These are phyloP conservation scores for Saxophila tyrrhenica DNA, from an alignment of 495 filamentous ascomycete genomes.

Conservation along the genomic window DNA sequence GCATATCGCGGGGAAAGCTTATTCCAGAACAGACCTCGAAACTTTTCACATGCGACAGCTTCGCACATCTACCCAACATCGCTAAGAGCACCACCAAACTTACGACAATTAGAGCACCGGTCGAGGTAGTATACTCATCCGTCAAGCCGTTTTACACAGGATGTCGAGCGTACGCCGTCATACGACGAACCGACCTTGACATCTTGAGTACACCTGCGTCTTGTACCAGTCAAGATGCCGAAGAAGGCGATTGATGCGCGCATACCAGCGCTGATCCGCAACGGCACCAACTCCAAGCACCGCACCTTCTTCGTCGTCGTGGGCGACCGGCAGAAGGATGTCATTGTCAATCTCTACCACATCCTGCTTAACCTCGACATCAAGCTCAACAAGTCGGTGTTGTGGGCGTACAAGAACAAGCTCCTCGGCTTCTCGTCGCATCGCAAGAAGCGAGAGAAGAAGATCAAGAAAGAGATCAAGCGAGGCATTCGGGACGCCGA, in stretches of 20 bases:
- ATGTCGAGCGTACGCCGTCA: no score
- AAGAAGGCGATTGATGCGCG: conserved; percentile 61
- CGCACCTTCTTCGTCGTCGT: conserved; percentile 95
- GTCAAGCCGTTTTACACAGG: no score
- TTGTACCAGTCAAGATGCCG: conserved; percentile 23
- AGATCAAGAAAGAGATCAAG: conserved; percentile 97
- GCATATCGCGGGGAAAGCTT: background rate
- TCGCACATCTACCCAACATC: background rate
- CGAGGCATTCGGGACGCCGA: conserved; percentile 91
- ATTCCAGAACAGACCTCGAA: no score
- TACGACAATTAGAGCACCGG: no score
- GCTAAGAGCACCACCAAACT: background rate
- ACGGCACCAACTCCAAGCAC: conserved; percentile 88
- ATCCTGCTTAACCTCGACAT: conserved; percentile 83
- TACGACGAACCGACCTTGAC: background rate
- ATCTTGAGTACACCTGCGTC: background rate
- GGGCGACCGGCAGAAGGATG: conserved; percentile 91
- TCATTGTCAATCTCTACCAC: conserved; percentile 89
- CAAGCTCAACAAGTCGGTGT: conserved; percentile 90
- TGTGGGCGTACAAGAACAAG: conserved; percentile 99
- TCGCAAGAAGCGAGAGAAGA: conserved; percentile 92
- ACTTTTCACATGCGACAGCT: background rate
- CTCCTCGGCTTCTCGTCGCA: conserved; percentile 88
- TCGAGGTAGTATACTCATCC: no score
- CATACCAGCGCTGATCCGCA: conserved; percentile 90